Conservation (phyloP, 306 rosid species). For the Fragaria nilgerrensis region DNA sequence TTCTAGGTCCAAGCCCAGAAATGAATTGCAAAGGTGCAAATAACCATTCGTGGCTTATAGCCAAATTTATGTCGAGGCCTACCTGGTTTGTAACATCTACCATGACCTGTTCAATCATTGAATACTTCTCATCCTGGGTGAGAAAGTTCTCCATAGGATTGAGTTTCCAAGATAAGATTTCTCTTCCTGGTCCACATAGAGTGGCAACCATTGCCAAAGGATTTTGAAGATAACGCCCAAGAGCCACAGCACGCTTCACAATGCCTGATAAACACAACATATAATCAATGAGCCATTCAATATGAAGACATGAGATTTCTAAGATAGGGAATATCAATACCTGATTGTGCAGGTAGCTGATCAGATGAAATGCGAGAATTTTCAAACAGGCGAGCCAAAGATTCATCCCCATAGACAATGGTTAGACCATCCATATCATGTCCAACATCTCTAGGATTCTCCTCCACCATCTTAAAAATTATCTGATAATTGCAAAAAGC, state of each 20-base stretch:
- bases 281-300: constrained; percentile 10
- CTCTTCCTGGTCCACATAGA: constrained; percentile 90
- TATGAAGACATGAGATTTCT: not conserved
- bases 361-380: constrained; percentile 92
- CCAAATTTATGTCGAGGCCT: constrained; percentile 89
- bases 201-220: constrained; percentile 96
- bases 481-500: constrained; percentile 48
- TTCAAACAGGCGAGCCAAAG: constrained; percentile 87
- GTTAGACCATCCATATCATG: constrained; percentile 97
- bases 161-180: constrained; percentile 91
- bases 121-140: constrained; percentile 81
- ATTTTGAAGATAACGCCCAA: constrained; percentile 97
- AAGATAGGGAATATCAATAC: constrained; percentile 29
- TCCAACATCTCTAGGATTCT: constrained; percentile 97
- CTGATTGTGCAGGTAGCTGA: constrained; percentile 85
- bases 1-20: constrained; percentile 99
- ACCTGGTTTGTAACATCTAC: constrained; percentile 93
- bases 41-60: constrained; percentile 89
- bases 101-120: constrained; percentile 90
- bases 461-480: constrained; percentile 97
- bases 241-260: constrained; percentile 93
- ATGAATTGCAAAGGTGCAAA: constrained; percentile 85
- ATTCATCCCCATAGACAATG: constrained; percentile 96
- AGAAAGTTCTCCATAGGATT: constrained; percentile 71
- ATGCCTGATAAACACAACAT: constrained; percentile 55